These are phyloP conservation scores for Naganishia kalamii DNA, from an alignment of 768 basidiomycete species.

Conservation along the genomic window DNA sequence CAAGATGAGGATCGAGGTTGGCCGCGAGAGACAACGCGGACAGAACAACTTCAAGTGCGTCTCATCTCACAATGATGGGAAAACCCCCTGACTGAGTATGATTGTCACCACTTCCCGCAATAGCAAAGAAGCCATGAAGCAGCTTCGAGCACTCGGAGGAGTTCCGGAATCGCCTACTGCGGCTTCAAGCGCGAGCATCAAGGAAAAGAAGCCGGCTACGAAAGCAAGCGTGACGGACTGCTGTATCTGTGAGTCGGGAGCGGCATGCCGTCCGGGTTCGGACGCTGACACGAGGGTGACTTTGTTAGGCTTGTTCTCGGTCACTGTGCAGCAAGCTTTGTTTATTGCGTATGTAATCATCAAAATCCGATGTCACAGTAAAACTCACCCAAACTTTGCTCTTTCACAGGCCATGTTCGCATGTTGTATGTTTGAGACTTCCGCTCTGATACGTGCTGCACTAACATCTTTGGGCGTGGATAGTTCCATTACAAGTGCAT, in stretches of 20 bases:
- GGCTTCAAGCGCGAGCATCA: slow-evolving; percentile 16
- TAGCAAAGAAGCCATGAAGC: slow-evolving; percentile 62
- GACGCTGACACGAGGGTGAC: neutral
- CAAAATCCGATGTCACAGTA: neutral
- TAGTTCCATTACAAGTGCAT: slow-evolving; percentile 75
- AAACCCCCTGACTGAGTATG: neutral
- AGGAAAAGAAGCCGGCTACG: slow-evolving; percentile 27
- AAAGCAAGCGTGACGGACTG: slow-evolving; percentile 59
- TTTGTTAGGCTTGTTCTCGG: slow-evolving; percentile 57
- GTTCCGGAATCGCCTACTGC: slow-evolving; percentile 23
- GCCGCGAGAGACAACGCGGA: slow-evolving; percentile 80
- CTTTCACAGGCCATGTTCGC: slow-evolving; percentile 66
- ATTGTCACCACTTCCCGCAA: neutral
- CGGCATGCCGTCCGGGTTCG: neutral
- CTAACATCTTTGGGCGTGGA: too few relatives aligned
- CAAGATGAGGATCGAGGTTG: slow-evolving; percentile 86
- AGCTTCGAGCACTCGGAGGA: slow-evolving; percentile 55
- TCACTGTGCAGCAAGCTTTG: slow-evolving; percentile 87
- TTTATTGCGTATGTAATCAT: slow-evolving; percentile 64
- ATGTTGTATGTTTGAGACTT: slow-evolving; percentile 54
- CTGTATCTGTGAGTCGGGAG: slow-evolving; percentile 72
- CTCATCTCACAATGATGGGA: neutral
- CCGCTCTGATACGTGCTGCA: too few relatives aligned
- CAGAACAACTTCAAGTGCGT: slow-evolving; percentile 87
- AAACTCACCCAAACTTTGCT: neutral